Conservation (phyloP, 2,329 filamentous ascomycete genomes). For the Magnaporthales sp. region DNA sequence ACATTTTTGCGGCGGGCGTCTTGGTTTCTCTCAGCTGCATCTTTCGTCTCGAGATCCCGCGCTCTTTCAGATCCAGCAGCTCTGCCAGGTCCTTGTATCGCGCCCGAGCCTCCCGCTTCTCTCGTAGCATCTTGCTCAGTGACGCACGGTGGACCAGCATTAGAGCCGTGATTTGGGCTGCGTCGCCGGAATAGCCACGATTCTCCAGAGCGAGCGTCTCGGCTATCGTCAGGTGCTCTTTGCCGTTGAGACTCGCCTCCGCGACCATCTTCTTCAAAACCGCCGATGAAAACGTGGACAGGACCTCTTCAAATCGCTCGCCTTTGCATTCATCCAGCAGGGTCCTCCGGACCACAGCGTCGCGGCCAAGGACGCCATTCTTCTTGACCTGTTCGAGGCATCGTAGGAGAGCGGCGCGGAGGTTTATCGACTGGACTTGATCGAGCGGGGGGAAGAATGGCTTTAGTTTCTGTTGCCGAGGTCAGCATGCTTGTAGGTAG, state of each 20-base stretch:
- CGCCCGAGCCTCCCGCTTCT: slow-evolving; percentile 49
- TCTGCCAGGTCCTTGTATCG: slow-evolving; percentile 57
- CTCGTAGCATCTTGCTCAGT: slow-evolving; percentile 47
- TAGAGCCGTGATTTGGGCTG: slow-evolving; percentile 51
- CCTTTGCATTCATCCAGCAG: slow-evolving; percentile 97
- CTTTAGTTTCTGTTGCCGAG: slow-evolving; percentile 63
- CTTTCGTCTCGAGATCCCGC: slow-evolving; percentile 43
- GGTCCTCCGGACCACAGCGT: slow-evolving; percentile 77
- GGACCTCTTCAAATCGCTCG: slow-evolving; percentile 78
- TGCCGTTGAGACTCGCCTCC: slow-evolving; percentile 16
- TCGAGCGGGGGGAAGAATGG: slow-evolving; percentile 88
- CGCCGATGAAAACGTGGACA: slow-evolving; percentile 74
- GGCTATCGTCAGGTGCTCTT: slow-evolving; percentile 24
- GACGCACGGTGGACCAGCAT: slow-evolving; percentile 66
- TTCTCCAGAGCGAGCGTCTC: slow-evolving; percentile 50
- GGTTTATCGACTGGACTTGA: slow-evolving; percentile 81
- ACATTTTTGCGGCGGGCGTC: slow-evolving; percentile 19
- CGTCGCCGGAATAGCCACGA: slow-evolving; percentile 46
- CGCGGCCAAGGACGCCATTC: slow-evolving; percentile 70
- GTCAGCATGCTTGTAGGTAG: neutral
- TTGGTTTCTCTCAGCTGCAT: slow-evolving; percentile 26
- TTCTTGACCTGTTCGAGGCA: slow-evolving; percentile 82
- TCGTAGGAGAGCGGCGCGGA: slow-evolving; percentile 76
- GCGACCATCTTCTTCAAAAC: slow-evolving; percentile 65
- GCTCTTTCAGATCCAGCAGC: slow-evolving; percentile 55